These are phyloP conservation scores for Wickerhamiella cacticola DNA, from an alignment of 805 yeast genomes.

Conservation along the genomic window DNA sequence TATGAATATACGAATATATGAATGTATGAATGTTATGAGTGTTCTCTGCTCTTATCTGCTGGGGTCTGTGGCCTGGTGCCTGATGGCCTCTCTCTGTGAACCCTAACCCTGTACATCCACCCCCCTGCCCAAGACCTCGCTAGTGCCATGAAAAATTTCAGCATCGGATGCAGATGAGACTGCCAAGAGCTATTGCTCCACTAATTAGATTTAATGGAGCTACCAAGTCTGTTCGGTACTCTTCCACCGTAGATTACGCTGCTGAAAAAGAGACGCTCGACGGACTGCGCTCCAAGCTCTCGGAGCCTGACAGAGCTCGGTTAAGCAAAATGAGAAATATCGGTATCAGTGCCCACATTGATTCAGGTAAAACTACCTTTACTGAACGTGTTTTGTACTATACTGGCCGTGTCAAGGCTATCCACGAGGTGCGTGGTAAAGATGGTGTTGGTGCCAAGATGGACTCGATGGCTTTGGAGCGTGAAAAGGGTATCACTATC, in stretches of 20 bases:
- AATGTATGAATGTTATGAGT: too few species aligned
- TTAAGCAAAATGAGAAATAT: slow-evolving; percentile 69
- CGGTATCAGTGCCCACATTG: slow-evolving; percentile 97
- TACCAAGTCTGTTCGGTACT: neutral
- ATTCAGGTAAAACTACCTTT: slow-evolving; percentile 95
- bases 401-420: slow-evolving; percentile 93
- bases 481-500: slow-evolving; percentile 97
- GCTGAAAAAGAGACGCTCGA: slow-evolving; percentile 25
- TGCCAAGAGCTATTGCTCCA: slow-evolving; percentile 9
- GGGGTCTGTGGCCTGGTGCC: too few species aligned
- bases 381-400: slow-evolving; percentile 93
- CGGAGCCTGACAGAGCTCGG: slow-evolving; percentile 31
- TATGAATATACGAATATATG: too few species aligned
- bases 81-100: neutral
- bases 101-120: slow-evolving; percentile 1
- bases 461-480: slow-evolving; percentile 98
- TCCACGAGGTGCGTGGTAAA: slow-evolving; percentile 90
- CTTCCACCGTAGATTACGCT: slow-evolving; percentile 20
- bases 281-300: slow-evolving; percentile 24
- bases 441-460: slow-evolving; percentile 98
- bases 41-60: too few species aligned
- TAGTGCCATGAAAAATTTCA: slow-evolving; percentile 8
- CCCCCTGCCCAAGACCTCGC: neutral
- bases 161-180: slow-evolving; percentile 8
- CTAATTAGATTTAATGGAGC: slow-evolving; percentile 1